Conservation (phyloP, 257 asterid species). For the Euphrasia confusa region DNA sequence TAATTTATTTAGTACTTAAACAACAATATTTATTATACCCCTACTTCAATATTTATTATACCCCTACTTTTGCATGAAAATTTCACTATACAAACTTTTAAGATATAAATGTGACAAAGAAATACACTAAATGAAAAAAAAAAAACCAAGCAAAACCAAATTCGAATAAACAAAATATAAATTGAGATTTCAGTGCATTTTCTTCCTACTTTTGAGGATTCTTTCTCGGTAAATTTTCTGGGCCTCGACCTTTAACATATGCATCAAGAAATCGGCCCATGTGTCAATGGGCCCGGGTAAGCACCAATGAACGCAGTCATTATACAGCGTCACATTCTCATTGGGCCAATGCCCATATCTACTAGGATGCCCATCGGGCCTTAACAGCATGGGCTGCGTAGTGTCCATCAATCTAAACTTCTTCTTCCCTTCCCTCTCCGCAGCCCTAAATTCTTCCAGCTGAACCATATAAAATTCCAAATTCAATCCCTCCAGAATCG, state of each 20-base stretch:
- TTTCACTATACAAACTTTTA: too few species aligned
- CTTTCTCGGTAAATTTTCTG: conserved; percentile 32
- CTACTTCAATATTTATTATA: too few species aligned
- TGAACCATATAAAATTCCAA: conserved; percentile 46
- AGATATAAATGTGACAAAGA: too few species aligned
- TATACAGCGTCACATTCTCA: conserved; percentile 42
- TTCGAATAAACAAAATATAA: not conserved
- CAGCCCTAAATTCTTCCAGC: conserved; percentile 45
- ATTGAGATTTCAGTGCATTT: conserved; percentile 17
- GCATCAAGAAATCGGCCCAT: conserved; percentile 56
- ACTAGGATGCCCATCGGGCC: conserved; percentile 74
- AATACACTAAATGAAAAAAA: not conserved
- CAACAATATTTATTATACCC: too few species aligned
- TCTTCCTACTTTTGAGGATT: conserved; percentile 21
- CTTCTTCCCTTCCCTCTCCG: conserved; percentile 28
- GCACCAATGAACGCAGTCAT: conserved; percentile 50
- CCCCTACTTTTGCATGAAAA: too few species aligned
- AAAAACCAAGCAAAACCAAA: not conserved
- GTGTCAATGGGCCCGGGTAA: conserved; percentile 57
- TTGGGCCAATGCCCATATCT: conserved; percentile 57
- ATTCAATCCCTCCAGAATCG: conserved; percentile 32
- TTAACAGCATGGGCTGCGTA: conserved; percentile 43
- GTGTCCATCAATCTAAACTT: conserved; percentile 44
- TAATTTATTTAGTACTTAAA: too few species aligned
- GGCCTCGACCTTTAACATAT: conserved; percentile 55